A percentile compares a stretch with the other conserved stretches of the same genome.
These are phyloP conservation scores for Rhododendron williamsianum DNA, from an alignment of 148 eudicot genomes.

Conservation along the genomic window DNA sequence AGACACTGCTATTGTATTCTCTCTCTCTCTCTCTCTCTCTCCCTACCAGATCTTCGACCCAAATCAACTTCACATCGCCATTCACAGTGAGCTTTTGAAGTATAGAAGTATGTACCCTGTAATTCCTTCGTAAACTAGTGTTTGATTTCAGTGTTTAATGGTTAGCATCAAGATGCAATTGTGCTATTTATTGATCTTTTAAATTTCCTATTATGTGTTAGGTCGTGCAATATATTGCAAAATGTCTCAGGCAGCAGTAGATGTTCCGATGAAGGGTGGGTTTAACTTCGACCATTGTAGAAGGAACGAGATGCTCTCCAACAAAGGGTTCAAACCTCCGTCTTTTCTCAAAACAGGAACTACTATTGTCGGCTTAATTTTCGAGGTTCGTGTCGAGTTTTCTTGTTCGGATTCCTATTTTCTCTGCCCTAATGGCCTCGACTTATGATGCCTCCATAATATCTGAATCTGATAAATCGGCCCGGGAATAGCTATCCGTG, in stretches of 20 bases:
- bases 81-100: background rate
- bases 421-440: background rate
- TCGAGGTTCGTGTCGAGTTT: slow-evolving; percentile 31
- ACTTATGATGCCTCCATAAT: too few relatives aligned
- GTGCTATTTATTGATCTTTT: background rate
- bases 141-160: background rate
- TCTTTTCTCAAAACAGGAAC: slow-evolving; percentile 69
- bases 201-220: background rate
- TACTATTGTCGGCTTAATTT: slow-evolving; percentile 74
- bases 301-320: slow-evolving; percentile 60
- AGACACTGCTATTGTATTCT: background rate
- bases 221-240: background rate
- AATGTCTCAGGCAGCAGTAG: slow-evolving; percentile 40
- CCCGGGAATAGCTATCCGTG: too few relatives aligned
- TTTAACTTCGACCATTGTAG: slow-evolving; percentile 66
- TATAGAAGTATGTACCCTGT: too few relatives aligned
- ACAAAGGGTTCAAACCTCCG: slow-evolving; percentile 46
- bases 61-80: background rate
- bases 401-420: background rate
- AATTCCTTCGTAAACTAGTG: background rate
- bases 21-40: background rate
- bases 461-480: too few relatives aligned
- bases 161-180: background rate
- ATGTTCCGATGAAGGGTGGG: slow-evolving; percentile 61
- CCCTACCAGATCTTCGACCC: background rate